Conservation (phyloP, 352 stramenopile genomes). For the Phytophthora multivora region DNA sequence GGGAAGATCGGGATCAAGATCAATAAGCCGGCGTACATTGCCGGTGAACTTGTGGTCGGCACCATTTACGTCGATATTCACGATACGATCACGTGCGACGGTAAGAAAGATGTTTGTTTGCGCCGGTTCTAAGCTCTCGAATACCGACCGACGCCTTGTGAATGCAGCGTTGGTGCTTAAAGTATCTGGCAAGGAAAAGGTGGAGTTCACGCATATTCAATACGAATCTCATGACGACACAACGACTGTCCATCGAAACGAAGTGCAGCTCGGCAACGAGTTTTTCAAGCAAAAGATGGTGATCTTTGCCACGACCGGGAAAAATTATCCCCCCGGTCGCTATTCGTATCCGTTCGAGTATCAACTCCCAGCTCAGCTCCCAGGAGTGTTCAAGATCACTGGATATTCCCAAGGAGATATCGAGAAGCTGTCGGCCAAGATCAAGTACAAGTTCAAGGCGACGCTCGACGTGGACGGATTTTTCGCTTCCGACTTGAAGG, state of each 20-base stretch:
- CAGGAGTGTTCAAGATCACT: constrained; percentile 56
- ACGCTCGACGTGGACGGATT: constrained; percentile 67
- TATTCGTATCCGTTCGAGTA: constrained; percentile 79
- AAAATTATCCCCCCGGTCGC: constrained; percentile 42
- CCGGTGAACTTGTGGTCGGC: constrained; percentile 59
- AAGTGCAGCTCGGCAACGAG: constrained; percentile 45
- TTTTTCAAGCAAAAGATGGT: constrained; percentile 82
- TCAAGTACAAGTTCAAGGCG: constrained; percentile 83
- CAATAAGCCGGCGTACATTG: constrained; percentile 64
- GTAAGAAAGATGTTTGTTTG: constrained; percentile 25
- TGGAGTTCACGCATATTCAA: constrained; percentile 50
- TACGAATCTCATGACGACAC: constrained; percentile 37
- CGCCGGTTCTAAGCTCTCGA: neutral
- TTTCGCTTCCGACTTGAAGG: constrained; percentile 69
- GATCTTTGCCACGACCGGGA: constrained; percentile 42
- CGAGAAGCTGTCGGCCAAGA: constrained; percentile 54
- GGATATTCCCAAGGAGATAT: constrained; percentile 52
- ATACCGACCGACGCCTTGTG: neutral
- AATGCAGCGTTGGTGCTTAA: constrained; percentile 64
- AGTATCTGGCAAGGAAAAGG: constrained; percentile 67
- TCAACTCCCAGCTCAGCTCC: constrained; percentile 52
- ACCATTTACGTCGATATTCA: constrained; percentile 59
- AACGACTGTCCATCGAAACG: constrained; percentile 26
- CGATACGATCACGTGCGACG: constrained; percentile 65
- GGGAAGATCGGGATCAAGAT: constrained; percentile 62